These are phyloP conservation scores for Crassisporium funariophilum DNA, from an alignment of 768 basidiomycete genomes.

Conservation along the genomic window DNA sequence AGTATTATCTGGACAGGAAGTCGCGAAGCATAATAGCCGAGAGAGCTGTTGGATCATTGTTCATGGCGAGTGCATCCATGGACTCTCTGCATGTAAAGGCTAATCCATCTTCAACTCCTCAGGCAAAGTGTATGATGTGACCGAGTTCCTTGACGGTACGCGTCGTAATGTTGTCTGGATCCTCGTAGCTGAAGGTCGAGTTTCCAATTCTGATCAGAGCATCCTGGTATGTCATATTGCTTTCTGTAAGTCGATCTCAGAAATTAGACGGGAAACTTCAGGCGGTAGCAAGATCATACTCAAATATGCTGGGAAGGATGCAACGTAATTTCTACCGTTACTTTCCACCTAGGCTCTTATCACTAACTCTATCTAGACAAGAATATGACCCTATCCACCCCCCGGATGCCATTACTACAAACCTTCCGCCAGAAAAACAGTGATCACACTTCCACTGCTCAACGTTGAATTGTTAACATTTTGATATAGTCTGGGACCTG, in stretches of 20 bases:
- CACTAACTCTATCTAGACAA: conserved; percentile 38
- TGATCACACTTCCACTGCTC: conserved; percentile 24
- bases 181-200: conserved; percentile 1
- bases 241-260: neutral
- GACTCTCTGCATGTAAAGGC: neutral
- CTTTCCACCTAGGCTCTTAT: neutral
- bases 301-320: conserved; percentile 89
- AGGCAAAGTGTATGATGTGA: conserved; percentile 81
- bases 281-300: conserved; percentile 85
- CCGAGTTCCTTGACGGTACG: conserved; percentile 75
- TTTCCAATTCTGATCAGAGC: conserved; percentile 42
- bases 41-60: conserved; percentile 67
- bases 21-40: conserved; percentile 33
- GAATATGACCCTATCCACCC: conserved; percentile 93
- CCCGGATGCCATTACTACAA: conserved; percentile 74
- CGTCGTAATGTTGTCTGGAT: neutral
- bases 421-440: conserved; percentile 87
- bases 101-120: neutral
- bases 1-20: conserved; percentile 36
- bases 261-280: conserved; percentile 17
- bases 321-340: conserved; percentile 57
- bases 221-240: conserved; percentile 39
- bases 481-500: conserved; percentile 59
- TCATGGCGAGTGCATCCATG: conserved; percentile 58
- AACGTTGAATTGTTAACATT: neutral